Base-by-base conservation (phyloP, 2,329 filamentous ascomycete species). In the Paraphaeosphaeria sporulosa region DNA sequence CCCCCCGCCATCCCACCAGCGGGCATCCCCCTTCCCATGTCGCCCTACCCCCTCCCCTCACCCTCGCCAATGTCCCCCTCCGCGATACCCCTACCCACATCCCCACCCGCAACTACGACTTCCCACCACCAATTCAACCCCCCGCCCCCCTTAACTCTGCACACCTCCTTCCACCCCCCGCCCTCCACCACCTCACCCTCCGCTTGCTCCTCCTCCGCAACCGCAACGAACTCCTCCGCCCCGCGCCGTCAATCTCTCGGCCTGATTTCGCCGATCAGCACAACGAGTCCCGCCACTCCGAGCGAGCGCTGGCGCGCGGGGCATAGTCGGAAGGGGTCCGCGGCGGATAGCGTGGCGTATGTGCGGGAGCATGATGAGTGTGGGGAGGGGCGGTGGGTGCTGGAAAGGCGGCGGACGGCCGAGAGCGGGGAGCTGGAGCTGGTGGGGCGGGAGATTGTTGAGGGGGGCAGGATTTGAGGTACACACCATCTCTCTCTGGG, bases 281-380 rank as follows among this genome's bases (percentile, higher is more conserved):
- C 71, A 8, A 71, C 70, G 1, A 72, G 68, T 40, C 74, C 74
- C 4, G 65, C 73, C 25, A 78, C 74, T 1, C 74, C 75, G 0
- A 62, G 64, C 27, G 73, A 71, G 32, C 61, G 63, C 4, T 77
- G 74, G 75, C 65, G 69, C 53, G 62, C 64, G 10, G 70, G 71
- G 3, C 76, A 78, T 60, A 71, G 71, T 21, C 63, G 80, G 25
- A 80, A 77, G 47, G 78, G 76, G 9, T 80, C 84, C 52, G 90
- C 74, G 21, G 74, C 87, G 1, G 90, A 91, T 65, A 90, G 88
- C 63, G 87, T 93, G 36, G 89, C 89, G 7, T 93, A 93, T 73
- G 82, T 85, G 2, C 76, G 80, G n/a, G 84, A 86, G 63, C 84
- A 84, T 61, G 87, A 90, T 69, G 86, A 88, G 48, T 82, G 85